Conservation (phyloP, 768 basidiomycete species). For the Albatrellus ellisii region DNA sequence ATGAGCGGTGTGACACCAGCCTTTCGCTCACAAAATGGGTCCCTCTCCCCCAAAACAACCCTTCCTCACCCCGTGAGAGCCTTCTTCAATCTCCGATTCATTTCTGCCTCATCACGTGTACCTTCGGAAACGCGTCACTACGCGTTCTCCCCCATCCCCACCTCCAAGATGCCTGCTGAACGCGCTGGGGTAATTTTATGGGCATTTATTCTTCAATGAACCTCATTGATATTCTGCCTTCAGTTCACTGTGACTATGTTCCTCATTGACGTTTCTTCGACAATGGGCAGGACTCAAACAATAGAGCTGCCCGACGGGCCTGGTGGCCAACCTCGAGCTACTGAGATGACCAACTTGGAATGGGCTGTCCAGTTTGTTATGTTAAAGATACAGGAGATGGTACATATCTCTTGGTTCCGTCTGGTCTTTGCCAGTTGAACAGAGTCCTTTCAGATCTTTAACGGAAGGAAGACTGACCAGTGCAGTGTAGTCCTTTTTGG, state of each 20-base stretch:
- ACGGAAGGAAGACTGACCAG: constrained; percentile 86
- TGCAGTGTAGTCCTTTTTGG: constrained; percentile 86
- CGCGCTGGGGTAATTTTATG: constrained; percentile 56
- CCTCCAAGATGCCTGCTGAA: constrained; percentile 55
- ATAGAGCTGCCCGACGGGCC: constrained; percentile 43
- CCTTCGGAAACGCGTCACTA: constrained; percentile 14
- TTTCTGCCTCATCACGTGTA: constrained; percentile 2
- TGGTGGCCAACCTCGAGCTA: constrained; percentile 33
- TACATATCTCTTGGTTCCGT: constrained; percentile 16
- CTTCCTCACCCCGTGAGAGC: neutral
- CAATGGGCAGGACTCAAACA: constrained; percentile 59
- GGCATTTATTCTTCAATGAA: constrained; percentile 11
- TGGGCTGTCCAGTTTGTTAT: constrained; percentile 80
- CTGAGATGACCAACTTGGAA: constrained; percentile 66
- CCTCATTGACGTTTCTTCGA: constrained; percentile 75
- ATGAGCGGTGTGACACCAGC: neutral
- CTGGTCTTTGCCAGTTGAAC: constrained; percentile 1
- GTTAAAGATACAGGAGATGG: constrained; percentile 88
- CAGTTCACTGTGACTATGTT: constrained; percentile 86
- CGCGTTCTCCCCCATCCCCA: constrained; percentile 6
- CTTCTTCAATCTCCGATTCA: constrained; percentile 5
- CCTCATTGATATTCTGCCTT: neutral
- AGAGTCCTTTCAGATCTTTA: constrained; percentile 52
- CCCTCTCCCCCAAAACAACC: neutral
- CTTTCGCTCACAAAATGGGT: neutral